These are phyloP conservation scores for Cudoniella acicularis DNA, from an alignment of 495 filamentous ascomycete genomes.

Conservation along the genomic window DNA sequence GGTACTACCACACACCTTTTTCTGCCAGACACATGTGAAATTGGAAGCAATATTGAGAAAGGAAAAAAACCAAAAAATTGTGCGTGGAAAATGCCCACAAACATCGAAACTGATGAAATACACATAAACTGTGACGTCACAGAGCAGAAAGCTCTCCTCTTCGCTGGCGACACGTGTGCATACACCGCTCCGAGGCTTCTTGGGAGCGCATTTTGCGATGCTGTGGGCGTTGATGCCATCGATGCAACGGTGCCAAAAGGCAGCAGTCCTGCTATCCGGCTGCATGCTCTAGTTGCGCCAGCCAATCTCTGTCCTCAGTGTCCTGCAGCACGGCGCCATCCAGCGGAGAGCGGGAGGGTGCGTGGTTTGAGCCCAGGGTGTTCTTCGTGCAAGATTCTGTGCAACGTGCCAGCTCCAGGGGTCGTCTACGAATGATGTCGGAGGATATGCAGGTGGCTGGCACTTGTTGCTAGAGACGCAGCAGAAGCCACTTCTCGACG, in stretches of 20 bases:
- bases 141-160: constrained; percentile 5
- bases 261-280: constrained; percentile 13
- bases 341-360: constrained; percentile 17
- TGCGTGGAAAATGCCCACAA: neutral
- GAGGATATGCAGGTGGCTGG: neutral
- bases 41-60: neutral
- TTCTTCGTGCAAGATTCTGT: constrained; percentile 8
- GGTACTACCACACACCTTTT: too few relatives aligned
- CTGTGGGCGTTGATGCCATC: constrained; percentile 5
- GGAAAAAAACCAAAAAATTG: neutral
- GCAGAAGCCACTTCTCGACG: neutral
- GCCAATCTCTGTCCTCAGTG: constrained; percentile 10
- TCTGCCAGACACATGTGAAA: neutral
- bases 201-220: neutral
- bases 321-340: constrained; percentile 8
- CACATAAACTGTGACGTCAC: constrained; percentile 11
- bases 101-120: neutral
- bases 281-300: constrained; percentile 17
- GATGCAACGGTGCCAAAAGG: constrained; percentile 6
- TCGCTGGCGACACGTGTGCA: constrained; percentile 18
- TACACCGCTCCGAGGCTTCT: constrained; percentile 16
- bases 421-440: constrained; percentile 1
- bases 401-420: constrained; percentile 8
- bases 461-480: constrained; percentile 1
- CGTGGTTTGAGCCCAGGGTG: constrained; percentile 1